Evolutionary conservation across 176 grass and related monocot genomes (phyloP), one percentile per base, ranked within the genome.

Genomic region (Saccharum officinarum): DNA sequence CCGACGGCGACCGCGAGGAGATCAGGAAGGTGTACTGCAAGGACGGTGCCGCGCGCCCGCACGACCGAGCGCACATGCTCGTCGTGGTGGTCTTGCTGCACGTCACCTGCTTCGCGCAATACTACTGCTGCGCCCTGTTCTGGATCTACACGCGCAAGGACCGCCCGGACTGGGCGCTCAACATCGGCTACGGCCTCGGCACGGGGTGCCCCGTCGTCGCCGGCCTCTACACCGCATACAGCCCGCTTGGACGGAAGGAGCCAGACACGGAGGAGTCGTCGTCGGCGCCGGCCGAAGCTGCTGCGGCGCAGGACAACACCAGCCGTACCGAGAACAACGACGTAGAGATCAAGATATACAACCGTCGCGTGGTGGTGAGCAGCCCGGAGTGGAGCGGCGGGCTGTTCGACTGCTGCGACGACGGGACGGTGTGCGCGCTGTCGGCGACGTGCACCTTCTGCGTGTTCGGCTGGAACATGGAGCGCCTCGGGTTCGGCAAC

Each of bases 401-500:
- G 31, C 50, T 96, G 17, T 85, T 84, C 44, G 97, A 99, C 86
- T 99, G 93, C 85, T 91, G 93, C 80, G 94, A 99, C 76, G 97
- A 99, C 82, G 65, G 47, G 2, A 92, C 94, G 4, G 94, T 89
- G 55, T 99, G 88, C 59, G 69, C 67, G 65, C 84, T 94, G 50
- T 96, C 97, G 10, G 76, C 88, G 83, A 62, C 79, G 50, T 99
- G 90, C 84, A 96, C 94, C 0, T 89, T 94, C 84, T 99, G 97
- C 57, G 92, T 99, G 7, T 96, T 96, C 74, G 94, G 97, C 23
- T 99, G 97, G 97, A 99, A 96, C 84, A 89, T 96, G 90, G 97
- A 99, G 87, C 85, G 97, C 52, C 94, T 99, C 23, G 97, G 97
- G n/a, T 87, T 99, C 80, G 97, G 97, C 38, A 99, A 99, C 88